Conservation (phyloP, 306 rosid species). For the Acmispon strigosus region DNA sequence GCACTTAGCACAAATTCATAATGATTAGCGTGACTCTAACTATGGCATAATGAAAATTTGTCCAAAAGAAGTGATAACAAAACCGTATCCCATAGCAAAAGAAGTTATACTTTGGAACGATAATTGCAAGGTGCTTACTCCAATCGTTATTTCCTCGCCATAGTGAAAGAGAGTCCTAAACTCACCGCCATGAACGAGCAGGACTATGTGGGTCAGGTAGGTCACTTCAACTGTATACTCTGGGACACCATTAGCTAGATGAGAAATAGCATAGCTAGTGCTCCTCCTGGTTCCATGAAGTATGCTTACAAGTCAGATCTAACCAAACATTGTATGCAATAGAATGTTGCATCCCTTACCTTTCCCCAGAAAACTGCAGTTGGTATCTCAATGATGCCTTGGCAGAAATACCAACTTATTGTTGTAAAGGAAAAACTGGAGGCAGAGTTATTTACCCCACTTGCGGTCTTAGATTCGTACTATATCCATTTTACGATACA, state of each 20-base stretch:
- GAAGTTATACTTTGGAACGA: not conserved
- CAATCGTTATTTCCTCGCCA: not conserved
- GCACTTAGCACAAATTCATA: too few species aligned
- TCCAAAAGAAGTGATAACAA: not conserved
- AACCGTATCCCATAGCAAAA: not conserved
- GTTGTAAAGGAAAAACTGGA: constrained; percentile 12
- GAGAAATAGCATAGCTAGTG: not conserved
- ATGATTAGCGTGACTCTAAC: too few species aligned
- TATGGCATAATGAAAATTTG: too few species aligned
- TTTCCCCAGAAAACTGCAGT: not conserved
- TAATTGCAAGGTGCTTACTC: constrained; percentile 1
- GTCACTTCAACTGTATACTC: not conserved
- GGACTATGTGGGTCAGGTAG: not conserved
- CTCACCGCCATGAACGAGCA: not conserved
- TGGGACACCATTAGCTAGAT: not conserved
- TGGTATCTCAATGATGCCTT: constrained; percentile 18
- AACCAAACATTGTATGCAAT: not conserved
- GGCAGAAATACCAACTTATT: not conserved
- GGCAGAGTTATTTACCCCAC: constrained; percentile 18
- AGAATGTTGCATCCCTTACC: not conserved
- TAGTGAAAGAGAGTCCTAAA: not conserved
- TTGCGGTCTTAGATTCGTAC: not conserved
- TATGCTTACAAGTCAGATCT: not conserved
- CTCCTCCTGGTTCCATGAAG: not conserved
- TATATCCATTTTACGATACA: not conserved